Conservation (phyloP, 331 rosid species). For the Cucumis variabilis region DNA sequence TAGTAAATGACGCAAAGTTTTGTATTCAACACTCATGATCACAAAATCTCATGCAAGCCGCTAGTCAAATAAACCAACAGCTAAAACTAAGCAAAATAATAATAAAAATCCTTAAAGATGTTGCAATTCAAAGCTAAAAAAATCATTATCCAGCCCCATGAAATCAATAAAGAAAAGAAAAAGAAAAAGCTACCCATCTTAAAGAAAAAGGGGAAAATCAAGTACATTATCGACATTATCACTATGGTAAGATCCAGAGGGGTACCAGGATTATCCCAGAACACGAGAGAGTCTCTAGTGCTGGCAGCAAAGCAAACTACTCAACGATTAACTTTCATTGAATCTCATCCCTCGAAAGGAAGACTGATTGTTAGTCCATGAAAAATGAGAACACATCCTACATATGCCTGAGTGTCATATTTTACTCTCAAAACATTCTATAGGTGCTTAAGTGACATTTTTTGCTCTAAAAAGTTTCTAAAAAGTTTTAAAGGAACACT, state of each 20-base stretch:
- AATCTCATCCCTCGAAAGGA: slow-evolving; percentile 65
- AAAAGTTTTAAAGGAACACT: too few species aligned
- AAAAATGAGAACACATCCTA: background rate
- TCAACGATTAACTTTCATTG: slow-evolving; percentile 66
- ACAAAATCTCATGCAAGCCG: too few species aligned
- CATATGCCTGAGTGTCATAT: too few species aligned
- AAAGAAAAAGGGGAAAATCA: background rate
- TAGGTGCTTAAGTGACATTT: too few species aligned
- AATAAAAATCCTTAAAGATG: background rate
- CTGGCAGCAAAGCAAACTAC: slow-evolving; percentile 43
- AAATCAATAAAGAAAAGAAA: background rate
- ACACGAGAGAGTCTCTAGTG: slow-evolving; percentile 32
- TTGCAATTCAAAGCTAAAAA: background rate
- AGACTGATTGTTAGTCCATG: slow-evolving; percentile 23
- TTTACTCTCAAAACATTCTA: too few species aligned
- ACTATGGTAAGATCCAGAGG: slow-evolving; percentile 80
- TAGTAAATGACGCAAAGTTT: background rate
- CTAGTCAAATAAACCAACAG: too few species aligned
- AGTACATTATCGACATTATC: slow-evolving; percentile 77
- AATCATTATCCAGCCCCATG: background rate
- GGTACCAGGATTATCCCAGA: slow-evolving; percentile 44
- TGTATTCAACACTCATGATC: too few species aligned
- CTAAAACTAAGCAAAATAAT: too few species aligned
- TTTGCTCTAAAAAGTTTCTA: too few species aligned
- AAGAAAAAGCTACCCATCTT: background rate